phyloP scores from a whole-genome alignment of 2,329 filamentous ascomycete species.

The Periconia macrospinosa region DNA sequence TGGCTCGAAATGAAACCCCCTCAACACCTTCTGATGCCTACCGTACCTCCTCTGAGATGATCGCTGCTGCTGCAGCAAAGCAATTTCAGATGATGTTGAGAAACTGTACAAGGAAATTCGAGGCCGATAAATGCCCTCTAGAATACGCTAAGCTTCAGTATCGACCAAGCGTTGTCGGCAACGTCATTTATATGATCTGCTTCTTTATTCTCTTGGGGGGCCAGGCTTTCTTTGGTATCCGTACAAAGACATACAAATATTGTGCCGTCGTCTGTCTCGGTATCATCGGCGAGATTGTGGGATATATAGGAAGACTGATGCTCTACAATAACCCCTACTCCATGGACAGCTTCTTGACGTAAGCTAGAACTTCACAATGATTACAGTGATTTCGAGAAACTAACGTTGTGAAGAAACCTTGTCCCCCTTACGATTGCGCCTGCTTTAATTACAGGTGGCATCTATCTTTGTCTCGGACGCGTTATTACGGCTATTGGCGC shows the following conservation, averaged over 20 bases:
- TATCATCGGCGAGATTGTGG: conserved; percentile 55
- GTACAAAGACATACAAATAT: conserved; percentile 57
- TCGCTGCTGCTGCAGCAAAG: conserved; percentile 6
- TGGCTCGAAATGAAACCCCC: not conserved
- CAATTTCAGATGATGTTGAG: not conserved
- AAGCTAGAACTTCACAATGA: conserved; percentile 21
- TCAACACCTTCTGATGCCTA: not conserved
- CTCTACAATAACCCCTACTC: conserved; percentile 57
- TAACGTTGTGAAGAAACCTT: conserved; percentile 48
- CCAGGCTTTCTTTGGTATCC: conserved; percentile 54
- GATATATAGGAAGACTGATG: conserved; percentile 58
- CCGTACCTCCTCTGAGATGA: not conserved
- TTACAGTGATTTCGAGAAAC: not conserved
- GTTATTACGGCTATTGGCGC: conserved; percentile 55
- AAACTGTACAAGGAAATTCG: conserved; percentile 1
- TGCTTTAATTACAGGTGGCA: conserved; percentile 56
- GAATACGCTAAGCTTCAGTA: conserved; percentile 54
- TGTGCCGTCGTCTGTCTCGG: conserved; percentile 50
- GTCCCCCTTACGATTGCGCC: conserved; percentile 59
- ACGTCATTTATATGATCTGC: conserved; percentile 53
- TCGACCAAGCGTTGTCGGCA: conserved; percentile 54
- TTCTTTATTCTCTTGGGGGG: conserved; percentile 50
- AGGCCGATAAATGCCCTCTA: conserved; percentile 42
- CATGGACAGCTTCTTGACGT: conserved; percentile 53
- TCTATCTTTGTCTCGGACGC: conserved; percentile 59